A percentile compares a stretch with the other conserved stretches of the same genome.
Conservation (phyloP, 2,329 filamentous ascomycete genomes). For the Pyricularia pennisetigena region DNA sequence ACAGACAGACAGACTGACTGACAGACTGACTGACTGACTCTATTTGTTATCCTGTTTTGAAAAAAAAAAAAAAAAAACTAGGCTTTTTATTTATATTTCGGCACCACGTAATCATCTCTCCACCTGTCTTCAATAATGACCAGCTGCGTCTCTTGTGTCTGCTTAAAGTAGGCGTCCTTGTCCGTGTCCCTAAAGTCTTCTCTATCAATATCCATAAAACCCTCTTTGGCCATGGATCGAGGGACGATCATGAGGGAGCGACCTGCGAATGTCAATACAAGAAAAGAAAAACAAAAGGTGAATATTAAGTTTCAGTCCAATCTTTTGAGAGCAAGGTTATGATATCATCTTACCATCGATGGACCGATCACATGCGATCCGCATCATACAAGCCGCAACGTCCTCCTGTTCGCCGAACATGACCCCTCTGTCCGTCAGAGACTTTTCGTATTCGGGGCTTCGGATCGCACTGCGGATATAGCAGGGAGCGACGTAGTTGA, state of each 20-base stretch:
- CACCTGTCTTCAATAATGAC: background rate
- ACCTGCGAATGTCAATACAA: too few species aligned
- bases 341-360: background rate
- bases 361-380: background rate
- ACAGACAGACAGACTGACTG: too few species aligned
- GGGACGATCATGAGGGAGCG: background rate
- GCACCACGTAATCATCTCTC: background rate
- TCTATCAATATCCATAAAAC: background rate
- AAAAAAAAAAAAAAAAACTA: too few species aligned
- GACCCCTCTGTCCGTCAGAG: background rate
- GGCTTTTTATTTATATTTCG: background rate
- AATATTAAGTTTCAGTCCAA: background rate
- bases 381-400: background rate
- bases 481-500: constrained; percentile 35
- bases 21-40: too few species aligned
- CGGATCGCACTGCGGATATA: constrained; percentile 11
- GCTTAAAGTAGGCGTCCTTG: background rate
- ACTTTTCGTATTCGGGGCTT: background rate
- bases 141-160: background rate
- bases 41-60: too few species aligned
- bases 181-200: background rate
- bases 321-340: too few species aligned
- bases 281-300: too few species aligned
- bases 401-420: background rate
- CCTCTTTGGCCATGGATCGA: background rate